A percentile compares a stretch with the other conserved stretches of the same genome.
These are phyloP conservation scores for Entoloma clypeatum DNA, from an alignment of 1,284 basidiomycete genomes.

Conservation along the genomic window DNA sequence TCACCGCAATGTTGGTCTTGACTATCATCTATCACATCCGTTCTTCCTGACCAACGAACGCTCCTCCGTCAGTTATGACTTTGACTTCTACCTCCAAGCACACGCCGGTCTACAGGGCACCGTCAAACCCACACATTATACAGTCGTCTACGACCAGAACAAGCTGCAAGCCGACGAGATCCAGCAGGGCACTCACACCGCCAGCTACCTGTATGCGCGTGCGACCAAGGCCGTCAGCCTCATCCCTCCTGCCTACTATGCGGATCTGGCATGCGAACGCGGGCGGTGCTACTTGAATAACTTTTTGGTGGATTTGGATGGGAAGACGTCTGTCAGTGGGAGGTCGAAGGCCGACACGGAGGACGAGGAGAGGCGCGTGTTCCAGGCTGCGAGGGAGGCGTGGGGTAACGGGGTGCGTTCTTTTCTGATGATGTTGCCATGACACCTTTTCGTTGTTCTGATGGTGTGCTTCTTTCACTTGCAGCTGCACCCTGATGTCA, in stretches of 20 bases:
- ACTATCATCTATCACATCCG: background rate
- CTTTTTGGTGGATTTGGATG: slow-evolving; percentile 56
- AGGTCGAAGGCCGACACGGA: slow-evolving; percentile 36
- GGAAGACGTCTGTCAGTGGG: slow-evolving; percentile 33
- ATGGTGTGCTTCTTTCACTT: slow-evolving; percentile 2
- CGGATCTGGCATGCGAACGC: slow-evolving; percentile 73
- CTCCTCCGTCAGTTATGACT: slow-evolving; percentile 47
- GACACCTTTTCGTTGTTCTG: background rate
- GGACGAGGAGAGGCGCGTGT: slow-evolving; percentile 45
- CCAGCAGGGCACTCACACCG: slow-evolving; percentile 61
- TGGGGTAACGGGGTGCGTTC: slow-evolving; percentile 61
- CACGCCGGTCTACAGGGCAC: slow-evolving; percentile 66
- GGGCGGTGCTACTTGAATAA: slow-evolving; percentile 68
- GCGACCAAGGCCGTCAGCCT: slow-evolving; percentile 77
- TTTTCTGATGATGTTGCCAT: slow-evolving; percentile 5
- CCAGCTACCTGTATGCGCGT: slow-evolving; percentile 67
- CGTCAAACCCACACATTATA: slow-evolving; percentile 69
- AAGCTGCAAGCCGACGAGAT: slow-evolving; percentile 59
- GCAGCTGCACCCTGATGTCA: slow-evolving; percentile 49
- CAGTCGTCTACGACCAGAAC: slow-evolving; percentile 71
- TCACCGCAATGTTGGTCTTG: slow-evolving; percentile 56
- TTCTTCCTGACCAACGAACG: slow-evolving; percentile 3
- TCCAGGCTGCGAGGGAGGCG: slow-evolving; percentile 43
- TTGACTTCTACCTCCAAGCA: slow-evolving; percentile 78
- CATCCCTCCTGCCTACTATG: slow-evolving; percentile 72